phyloP scores from a whole-genome alignment of 2,329 filamentous ascomycete genomes.

The Paecilomyces variotii region DNA sequence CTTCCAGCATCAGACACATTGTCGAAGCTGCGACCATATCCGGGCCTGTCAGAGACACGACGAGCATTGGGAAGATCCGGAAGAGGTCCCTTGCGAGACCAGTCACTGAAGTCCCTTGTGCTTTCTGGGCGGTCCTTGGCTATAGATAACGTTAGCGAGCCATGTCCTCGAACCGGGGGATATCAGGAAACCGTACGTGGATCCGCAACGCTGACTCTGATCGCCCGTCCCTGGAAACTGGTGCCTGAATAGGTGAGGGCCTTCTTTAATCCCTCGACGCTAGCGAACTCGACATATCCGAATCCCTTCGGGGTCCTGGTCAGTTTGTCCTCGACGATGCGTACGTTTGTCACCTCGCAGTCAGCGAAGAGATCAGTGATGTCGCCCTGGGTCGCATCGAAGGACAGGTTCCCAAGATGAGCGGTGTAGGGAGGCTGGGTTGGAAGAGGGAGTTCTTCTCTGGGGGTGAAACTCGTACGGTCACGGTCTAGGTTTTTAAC shows the following conservation, averaged over 20 bases:
- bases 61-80: constrained; percentile 60
- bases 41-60: constrained; percentile 46
- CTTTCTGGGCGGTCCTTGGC: constrained; percentile 75
- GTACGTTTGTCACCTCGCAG: constrained; percentile 81
- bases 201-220: constrained; percentile 92
- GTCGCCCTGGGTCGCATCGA: constrained; percentile 78
- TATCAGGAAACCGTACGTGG: constrained; percentile 64
- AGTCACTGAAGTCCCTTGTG: constrained; percentile 74
- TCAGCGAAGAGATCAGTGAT: constrained; percentile 78
- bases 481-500: constrained; percentile 23
- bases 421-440: constrained; percentile 91
- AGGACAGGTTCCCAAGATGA: constrained; percentile 92
- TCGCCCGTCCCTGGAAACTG: constrained; percentile 77
- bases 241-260: constrained; percentile 75
- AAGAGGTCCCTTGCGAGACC: constrained; percentile 87
- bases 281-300: constrained; percentile 90
- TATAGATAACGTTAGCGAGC: constrained; percentile 39
- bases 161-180: neutral
- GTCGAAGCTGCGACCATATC: constrained; percentile 49
- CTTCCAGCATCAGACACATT: constrained; percentile 47
- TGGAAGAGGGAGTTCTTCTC: constrained; percentile 74
- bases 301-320: constrained; percentile 94
- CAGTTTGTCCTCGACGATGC: constrained; percentile 94
- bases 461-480: constrained; percentile 32
- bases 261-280: constrained; percentile 81